A percentile compares a stretch with the other conserved stretches of the same genome.
Conservation (phyloP, 2,329 filamentous ascomycete genomes). For the Colletotrichum tanaceti region DNA sequence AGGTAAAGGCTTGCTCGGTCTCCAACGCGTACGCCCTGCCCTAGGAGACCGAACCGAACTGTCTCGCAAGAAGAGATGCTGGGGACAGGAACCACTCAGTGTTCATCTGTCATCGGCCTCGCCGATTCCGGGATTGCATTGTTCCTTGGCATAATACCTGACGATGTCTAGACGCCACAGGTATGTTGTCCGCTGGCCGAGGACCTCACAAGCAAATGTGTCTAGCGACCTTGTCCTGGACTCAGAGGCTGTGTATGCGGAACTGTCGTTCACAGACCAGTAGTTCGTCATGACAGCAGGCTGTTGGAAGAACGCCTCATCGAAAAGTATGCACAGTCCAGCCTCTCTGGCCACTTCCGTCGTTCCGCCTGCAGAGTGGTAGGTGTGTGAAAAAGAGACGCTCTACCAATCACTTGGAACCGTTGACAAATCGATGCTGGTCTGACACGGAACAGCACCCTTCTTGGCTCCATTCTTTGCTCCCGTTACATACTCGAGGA, state of each 20-base stretch:
- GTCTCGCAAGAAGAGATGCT: not conserved
- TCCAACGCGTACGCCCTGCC: conserved; percentile 12
- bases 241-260: conserved; percentile 1
- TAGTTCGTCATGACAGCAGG: conserved; percentile 8
- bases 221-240: not conserved
- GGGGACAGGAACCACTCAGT: not conserved
- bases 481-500: conserved; percentile 1
- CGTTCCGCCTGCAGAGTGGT: conserved; percentile 38
- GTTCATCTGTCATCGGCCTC: not conserved
- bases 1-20: not conserved
- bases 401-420: conserved; percentile 35
- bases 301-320: conserved; percentile 27
- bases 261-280: conserved; percentile 6
- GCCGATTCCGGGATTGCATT: not conserved
- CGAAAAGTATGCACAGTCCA: conserved; percentile 31
- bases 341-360: conserved; percentile 39
- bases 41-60: not conserved
- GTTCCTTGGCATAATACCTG: not conserved
- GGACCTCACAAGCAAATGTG: conserved; percentile 1
- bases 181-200: not conserved
- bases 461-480: not conserved
- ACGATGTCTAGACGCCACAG: not conserved
- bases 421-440: conserved; percentile 7
- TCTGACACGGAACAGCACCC: conserved; percentile 15
- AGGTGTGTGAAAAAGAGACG: conserved; percentile 17